Evolutionary conservation across 2,329 filamentous ascomycete genomes (phyloP).

Genomic region (Stylonectria norvegica): DNA sequence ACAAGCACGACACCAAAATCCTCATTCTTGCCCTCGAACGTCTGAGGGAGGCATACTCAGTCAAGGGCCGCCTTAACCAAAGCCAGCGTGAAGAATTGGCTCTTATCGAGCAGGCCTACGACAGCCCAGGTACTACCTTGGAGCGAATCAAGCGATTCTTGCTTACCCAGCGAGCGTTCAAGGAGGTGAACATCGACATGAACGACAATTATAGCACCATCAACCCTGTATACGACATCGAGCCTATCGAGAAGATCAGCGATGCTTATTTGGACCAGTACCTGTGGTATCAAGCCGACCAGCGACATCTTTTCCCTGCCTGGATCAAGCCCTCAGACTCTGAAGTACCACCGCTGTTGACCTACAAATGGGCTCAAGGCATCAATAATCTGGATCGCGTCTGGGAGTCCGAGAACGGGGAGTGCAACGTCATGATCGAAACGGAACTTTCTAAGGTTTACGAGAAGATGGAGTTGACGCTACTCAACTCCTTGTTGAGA

Average conservation of each 20-base stretch:
- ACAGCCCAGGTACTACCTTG: slow-evolving; percentile 92
- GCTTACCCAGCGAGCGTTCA: slow-evolving; percentile 95
- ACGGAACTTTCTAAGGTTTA: slow-evolving; percentile 99
- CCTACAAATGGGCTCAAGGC: slow-evolving; percentile 98
- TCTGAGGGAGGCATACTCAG: slow-evolving; percentile 91
- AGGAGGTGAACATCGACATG: slow-evolving; percentile 99
- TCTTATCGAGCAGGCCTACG: slow-evolving; percentile 96
- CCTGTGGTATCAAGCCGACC: slow-evolving; percentile 97
- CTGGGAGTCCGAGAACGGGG: slow-evolving; percentile 89
- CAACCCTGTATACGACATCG: slow-evolving; percentile 98
- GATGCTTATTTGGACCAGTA: slow-evolving; percentile 99
- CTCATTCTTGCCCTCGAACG: slow-evolving; percentile 92
- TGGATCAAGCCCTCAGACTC: slow-evolving; percentile 99
- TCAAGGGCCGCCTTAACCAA: slow-evolving; percentile 94
- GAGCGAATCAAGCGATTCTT: slow-evolving; percentile 97
- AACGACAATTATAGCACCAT: slow-evolving; percentile 99
- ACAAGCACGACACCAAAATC: slow-evolving; percentile 99
- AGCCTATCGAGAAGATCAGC: slow-evolving; percentile 98
- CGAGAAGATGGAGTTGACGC: slow-evolving; percentile 95
- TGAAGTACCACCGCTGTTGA: slow-evolving; percentile 88
- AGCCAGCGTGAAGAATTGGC: slow-evolving; percentile 96
- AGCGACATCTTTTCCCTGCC: slow-evolving; percentile 91
- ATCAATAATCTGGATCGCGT: slow-evolving; percentile 97
- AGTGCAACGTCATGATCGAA: slow-evolving; percentile 98
- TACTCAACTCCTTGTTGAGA: slow-evolving; percentile 87